Evolutionary conservation across 2,329 filamentous ascomycete species (phyloP), one percentile per base, ranked within the genome.

Genomic region (Epichloe hybrida): DNA sequence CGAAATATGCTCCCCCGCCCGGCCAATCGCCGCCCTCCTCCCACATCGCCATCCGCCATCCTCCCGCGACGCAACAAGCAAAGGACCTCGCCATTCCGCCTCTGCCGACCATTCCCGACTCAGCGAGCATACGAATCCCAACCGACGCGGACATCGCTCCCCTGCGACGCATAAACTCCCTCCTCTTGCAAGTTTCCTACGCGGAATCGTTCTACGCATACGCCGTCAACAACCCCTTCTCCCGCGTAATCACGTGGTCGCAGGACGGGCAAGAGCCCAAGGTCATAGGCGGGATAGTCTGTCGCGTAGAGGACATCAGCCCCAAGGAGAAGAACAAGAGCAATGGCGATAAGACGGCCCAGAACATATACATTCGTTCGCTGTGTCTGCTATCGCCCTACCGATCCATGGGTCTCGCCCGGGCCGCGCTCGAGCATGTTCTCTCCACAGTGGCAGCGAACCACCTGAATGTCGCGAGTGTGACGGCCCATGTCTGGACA

Each of bases 401-500:
- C 64, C 74, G 81, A 23, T 66, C 69, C 3, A 69, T 81, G 38
- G 81, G 81, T 0, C 70, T 84, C 12, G 77, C 76, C 12, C 69
- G 71, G n/a, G 73, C 76, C 23, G 72, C 79, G 0, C 66, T 85
- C 15, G 72, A 79, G 44, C 70, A 75, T 55, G 69, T 80, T 44
- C 57, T 76, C 50, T 65, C 66, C 21, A 66, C 69, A 11, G 66
- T 65, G 12, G 58, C 61, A 8, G 55, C 58, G 12, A 63, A 65
- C 11, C 64, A 55, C 15, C 62, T 70, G 54, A 59, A 71, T 48
- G 69, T 73, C 36, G 58, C 57, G 37, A 58, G 69, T 42, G 67
- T 82, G 15, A 83, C 79, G 56, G 81, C 81, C 4, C 81, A 85
- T 62, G 81, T 84, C 15, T 85, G 81, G 81, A 81, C 80, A 11